Percentiles rank a stretch among this genome's conserved stretches.
These are phyloP conservation scores for Willaertia magna DNA, from an alignment of 208 protist species.

Conservation along the genomic window DNA sequence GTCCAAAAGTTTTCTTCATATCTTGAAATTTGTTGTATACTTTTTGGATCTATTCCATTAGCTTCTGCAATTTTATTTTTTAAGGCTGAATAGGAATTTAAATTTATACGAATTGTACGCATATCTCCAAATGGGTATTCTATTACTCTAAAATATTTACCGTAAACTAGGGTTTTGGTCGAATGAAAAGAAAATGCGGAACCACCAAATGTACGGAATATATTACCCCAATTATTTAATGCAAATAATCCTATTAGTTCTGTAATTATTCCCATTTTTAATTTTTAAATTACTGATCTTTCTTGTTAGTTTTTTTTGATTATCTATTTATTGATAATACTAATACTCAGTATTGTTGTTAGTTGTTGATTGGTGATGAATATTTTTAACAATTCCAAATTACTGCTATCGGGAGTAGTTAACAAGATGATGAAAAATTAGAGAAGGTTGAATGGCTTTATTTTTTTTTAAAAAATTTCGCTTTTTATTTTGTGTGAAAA, in stretches of 20 bases:
- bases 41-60: background rate
- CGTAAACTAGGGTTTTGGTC: background rate
- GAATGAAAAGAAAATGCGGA: background rate
- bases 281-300: too few relatives aligned
- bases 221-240: background rate
- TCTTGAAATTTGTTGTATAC: background rate
- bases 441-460: too few relatives aligned
- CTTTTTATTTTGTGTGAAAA: too few relatives aligned
- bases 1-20: background rate
- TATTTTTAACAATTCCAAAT: too few relatives aligned
- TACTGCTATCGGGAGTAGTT: too few relatives aligned
- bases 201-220: background rate
- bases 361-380: too few relatives aligned
- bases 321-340: too few relatives aligned
- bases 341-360: too few relatives aligned
- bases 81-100: background rate
- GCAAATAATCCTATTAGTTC: background rate
- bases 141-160: background rate
- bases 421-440: too few relatives aligned
- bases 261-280: background rate
- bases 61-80: background rate
- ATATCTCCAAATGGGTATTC: background rate
- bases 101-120: background rate
- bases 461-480: too few relatives aligned
- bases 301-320: too few relatives aligned